Conservation (phyloP, 2,329 filamentous ascomycete species). For the Hypoxylon sp. region DNA sequence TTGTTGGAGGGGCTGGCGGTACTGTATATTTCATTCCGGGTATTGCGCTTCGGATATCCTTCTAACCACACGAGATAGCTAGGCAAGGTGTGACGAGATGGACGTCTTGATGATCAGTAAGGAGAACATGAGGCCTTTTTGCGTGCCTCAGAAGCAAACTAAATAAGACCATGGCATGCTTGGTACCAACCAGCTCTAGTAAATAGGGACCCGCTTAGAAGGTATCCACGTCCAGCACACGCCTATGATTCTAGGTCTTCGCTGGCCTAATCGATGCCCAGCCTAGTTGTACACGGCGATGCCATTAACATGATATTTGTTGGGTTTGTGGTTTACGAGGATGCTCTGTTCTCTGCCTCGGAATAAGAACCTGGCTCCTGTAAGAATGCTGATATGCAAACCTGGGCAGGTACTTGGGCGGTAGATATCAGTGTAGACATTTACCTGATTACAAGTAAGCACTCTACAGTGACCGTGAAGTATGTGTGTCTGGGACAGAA, state of each 20-base stretch:
- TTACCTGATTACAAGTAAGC: neutral
- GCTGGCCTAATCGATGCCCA: slow-evolving; percentile 34
- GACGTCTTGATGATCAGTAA: slow-evolving; percentile 10
- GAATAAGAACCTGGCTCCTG: neutral
- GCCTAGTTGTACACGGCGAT: slow-evolving; percentile 4
- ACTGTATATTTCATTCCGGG: slow-evolving; percentile 1
- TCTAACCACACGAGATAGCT: neutral
- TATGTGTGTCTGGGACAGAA: neutral
- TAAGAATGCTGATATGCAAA: slow-evolving; percentile 9
- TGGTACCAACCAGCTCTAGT: slow-evolving; percentile 6
- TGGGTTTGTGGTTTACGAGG: slow-evolving; percentile 18
- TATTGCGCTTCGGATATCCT: neutral
- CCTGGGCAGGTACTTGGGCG: neutral
- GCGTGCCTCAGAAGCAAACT: slow-evolving; percentile 2
- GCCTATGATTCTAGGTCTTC: slow-evolving; percentile 14
- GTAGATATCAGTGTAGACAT: neutral
- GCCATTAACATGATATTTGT: slow-evolving; percentile 11
- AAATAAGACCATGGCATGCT: slow-evolving; percentile 10
- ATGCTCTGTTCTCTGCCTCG: slow-evolving; percentile 5
- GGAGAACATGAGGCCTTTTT: neutral
- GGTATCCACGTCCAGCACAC: slow-evolving; percentile 2
- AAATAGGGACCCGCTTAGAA: slow-evolving; percentile 4
- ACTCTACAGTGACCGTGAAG: neutral
- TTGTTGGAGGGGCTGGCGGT: neutral
- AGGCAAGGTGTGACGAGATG: slow-evolving; percentile 4